These are phyloP conservation scores for Cryptococcus sp. DNA, from an alignment of 1,284 basidiomycete species.

Conservation along the genomic window DNA sequence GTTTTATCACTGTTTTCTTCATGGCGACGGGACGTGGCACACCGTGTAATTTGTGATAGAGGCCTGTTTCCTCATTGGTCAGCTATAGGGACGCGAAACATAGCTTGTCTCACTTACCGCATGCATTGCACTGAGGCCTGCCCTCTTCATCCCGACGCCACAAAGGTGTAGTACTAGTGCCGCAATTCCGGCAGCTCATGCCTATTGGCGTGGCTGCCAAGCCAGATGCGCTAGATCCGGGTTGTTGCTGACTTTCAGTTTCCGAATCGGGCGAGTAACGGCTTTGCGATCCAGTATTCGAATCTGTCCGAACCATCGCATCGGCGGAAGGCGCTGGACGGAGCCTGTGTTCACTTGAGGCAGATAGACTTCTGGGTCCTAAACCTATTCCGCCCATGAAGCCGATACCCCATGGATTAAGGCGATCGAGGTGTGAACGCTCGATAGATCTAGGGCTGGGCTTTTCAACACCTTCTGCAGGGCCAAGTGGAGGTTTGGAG, in stretches of 20 bases:
- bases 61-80: constrained; percentile 59
- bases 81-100: constrained; percentile 9
- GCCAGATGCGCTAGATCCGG: constrained; percentile 33
- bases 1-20: constrained; percentile 99
- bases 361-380: constrained; percentile 18
- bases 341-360: constrained; percentile 21
- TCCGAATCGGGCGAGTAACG: constrained; percentile 26
- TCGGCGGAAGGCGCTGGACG: constrained; percentile 12
- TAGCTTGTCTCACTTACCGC: constrained; percentile 66
- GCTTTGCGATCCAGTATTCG: constrained; percentile 17
- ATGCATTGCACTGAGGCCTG: constrained; percentile 74
- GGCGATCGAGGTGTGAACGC: constrained; percentile 14
- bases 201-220: constrained; percentile 63
- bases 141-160: constrained; percentile 93
- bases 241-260: constrained; percentile 11
- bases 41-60: constrained; percentile 98
- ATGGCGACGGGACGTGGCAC: constrained; percentile 95
- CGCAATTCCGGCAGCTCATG: constrained; percentile 87
- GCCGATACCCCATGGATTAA: constrained; percentile 25
- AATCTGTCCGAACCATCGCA: constrained; percentile 15
- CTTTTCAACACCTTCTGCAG: constrained; percentile 48
- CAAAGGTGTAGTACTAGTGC: constrained; percentile 88
- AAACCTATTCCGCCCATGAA: constrained; percentile 24
- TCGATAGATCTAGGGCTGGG: constrained; percentile 20
- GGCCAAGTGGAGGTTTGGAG: constrained; percentile 13